phyloP scores from a whole-genome alignment of 164 flowering plant species.

The Platanus orientalis region DNA sequence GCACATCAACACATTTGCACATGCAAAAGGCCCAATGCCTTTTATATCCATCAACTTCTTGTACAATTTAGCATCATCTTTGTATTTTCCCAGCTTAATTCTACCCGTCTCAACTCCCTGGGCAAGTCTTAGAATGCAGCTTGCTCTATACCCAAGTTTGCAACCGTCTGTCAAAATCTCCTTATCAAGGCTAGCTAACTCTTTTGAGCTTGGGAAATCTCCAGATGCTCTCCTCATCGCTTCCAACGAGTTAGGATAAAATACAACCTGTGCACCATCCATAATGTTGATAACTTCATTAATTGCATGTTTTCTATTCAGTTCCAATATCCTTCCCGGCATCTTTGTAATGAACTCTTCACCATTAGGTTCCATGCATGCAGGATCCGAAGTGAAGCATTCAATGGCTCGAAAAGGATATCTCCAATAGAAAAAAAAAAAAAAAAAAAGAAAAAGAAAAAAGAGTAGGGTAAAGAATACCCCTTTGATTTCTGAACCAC shows the following conservation, averaged over 20 bases:
- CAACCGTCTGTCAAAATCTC: constrained; percentile 8
- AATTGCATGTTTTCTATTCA: constrained; percentile 1
- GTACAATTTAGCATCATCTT: not conserved
- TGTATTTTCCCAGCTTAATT: constrained; percentile 2
- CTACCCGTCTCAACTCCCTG: constrained; percentile 12
- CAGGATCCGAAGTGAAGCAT: too few species aligned
- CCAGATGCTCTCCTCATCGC: not conserved
- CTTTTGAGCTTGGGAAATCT: constrained; percentile 29
- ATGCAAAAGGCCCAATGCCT: constrained; percentile 24
- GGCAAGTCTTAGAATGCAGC: constrained; percentile 12
- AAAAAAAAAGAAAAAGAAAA: too few species aligned
- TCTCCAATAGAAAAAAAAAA: too few species aligned
- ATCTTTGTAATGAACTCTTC: not conserved
- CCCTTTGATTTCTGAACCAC: not conserved
- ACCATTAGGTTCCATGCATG: too few species aligned
- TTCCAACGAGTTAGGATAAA: too few species aligned
- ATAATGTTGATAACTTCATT: not conserved
- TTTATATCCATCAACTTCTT: constrained; percentile 8
- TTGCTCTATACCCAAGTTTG: constrained; percentile 24
- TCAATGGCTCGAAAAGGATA: too few species aligned
- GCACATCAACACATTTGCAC: constrained; percentile 25
- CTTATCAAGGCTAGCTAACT: constrained; percentile 12
- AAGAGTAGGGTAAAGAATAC: too few species aligned
- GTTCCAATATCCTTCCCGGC: not conserved
- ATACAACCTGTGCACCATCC: too few species aligned